Evolutionary conservation across 257 asterid genomes (phyloP), one percentile per base, ranked within the genome.

Genomic region (Cinchona pubescens): DNA sequence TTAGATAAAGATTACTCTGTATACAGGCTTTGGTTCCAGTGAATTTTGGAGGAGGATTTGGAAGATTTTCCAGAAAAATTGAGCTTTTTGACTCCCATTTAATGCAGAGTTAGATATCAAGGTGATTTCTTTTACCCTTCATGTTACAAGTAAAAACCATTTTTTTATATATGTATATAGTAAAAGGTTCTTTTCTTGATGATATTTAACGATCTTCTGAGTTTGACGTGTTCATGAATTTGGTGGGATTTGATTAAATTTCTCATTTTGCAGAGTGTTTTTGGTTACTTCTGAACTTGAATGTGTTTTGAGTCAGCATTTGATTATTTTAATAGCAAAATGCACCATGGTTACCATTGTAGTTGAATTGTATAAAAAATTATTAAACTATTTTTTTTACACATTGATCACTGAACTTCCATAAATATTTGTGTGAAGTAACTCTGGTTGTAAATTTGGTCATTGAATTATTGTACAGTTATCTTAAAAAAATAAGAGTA

Each of bases 121-220:
- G 85, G 87, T 87, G 71, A 82, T 73, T 69, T 37, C 76, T 76
- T 80, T 38, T 45, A 46, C 10, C 25, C 69, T 79, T 58, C 19
- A 16, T 78, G 51, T 23, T 43, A 48, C 51, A 25, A 67, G 18
- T 29, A 2, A 37, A 27, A 37, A 40, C 42, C 21, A 14, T 10
- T 51, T 27, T 21, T 32, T n/a, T n/a, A n/a, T n/a, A n/a, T n/a
- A n/a, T n/a, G n/a, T n/a, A n/a, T n/a, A n/a, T n/a, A n/a, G n/a
- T n/a, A n/a, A 46, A 37, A 42, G 10, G 5, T 19, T 49, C 51
- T 59, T 61, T 38, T 74, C 35, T 49, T 66, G 37, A 29, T 51
- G 46, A 73, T 23, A 7, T 32, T 66, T 40, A 48, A 58, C 48
- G 23, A 59, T 53, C 67, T 40, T 46, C 30, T 21, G 43, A 61